These are phyloP conservation scores for Chlorencoelia australis DNA, from an alignment of 2,329 filamentous ascomycete genomes.

Conservation along the genomic window DNA sequence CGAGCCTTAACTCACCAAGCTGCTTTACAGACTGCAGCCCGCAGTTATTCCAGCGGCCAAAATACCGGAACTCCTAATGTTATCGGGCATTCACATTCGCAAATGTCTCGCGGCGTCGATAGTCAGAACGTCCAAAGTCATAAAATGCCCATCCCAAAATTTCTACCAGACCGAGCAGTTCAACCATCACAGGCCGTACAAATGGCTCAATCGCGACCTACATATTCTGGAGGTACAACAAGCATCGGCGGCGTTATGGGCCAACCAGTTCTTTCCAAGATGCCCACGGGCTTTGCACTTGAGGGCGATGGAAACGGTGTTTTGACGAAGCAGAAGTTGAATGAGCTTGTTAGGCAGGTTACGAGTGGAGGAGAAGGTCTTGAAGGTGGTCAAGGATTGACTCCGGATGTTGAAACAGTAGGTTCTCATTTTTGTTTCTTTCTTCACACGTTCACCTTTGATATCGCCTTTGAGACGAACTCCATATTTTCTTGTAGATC, in stretches of 20 bases:
- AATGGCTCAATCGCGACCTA: slow-evolving; percentile 68
- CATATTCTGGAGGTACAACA: slow-evolving; percentile 65
- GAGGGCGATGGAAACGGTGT: slow-evolving; percentile 89
- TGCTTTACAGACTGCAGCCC: slow-evolving; percentile 24
- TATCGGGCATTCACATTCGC: slow-evolving; percentile 25
- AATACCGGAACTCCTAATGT: slow-evolving; percentile 18
- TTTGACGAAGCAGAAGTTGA: slow-evolving; percentile 94
- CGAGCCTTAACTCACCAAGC: slow-evolving; percentile 24
- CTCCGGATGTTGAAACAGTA: slow-evolving; percentile 94
- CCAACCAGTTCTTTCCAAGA: slow-evolving; percentile 74
- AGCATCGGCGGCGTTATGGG: slow-evolving; percentile 74
- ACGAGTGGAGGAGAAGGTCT: slow-evolving; percentile 68
- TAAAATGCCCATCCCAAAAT: slow-evolving; percentile 46
- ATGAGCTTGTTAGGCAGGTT: slow-evolving; percentile 89
- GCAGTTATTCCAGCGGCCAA: slow-evolving; percentile 26
- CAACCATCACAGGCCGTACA: slow-evolving; percentile 63
- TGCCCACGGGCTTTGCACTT: slow-evolving; percentile 73
- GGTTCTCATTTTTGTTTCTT: slow-evolving; percentile 22
- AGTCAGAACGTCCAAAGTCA: slow-evolving; percentile 20
- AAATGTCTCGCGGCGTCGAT: slow-evolving; percentile 19
- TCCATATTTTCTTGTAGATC: background rate
- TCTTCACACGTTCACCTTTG: slow-evolving; percentile 3
- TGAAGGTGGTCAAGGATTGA: slow-evolving; percentile 67
- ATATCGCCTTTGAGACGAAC: background rate
- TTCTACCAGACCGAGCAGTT: slow-evolving; percentile 56